phyloP scores from a whole-genome alignment of 257 asterid genomes.

The Lithospermum erythrorhizon region DNA sequence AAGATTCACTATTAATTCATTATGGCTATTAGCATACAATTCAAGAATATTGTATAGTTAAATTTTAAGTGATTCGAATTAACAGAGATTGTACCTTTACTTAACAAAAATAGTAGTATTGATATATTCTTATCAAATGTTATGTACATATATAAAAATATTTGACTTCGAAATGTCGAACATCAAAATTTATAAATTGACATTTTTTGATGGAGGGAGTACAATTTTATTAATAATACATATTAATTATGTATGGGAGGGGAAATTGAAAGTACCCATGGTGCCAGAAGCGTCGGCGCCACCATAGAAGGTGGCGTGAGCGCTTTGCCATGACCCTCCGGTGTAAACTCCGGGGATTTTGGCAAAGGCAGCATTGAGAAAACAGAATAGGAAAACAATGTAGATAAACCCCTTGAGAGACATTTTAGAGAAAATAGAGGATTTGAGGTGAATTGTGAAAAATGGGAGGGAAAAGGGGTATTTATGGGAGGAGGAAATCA shows the following conservation, averaged over 20 bases:
- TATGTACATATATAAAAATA: too few relatives aligned
- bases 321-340: constrained; percentile 53
- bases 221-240: too few relatives aligned
- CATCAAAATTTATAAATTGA: too few relatives aligned
- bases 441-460: constrained; percentile 19
- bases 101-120: too few relatives aligned
- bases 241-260: not conserved
- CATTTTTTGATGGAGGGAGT: too few relatives aligned
- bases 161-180: too few relatives aligned
- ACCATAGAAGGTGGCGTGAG: constrained; percentile 91
- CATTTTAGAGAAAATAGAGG: constrained; percentile 6
- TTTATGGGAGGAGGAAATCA: constrained; percentile 28
- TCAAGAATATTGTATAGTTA: too few relatives aligned
- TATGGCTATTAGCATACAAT: too few relatives aligned
- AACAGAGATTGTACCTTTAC: too few relatives aligned
- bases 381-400: constrained; percentile 34
- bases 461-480: constrained; percentile 34
- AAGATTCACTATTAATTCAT: too few relatives aligned
- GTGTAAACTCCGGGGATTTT: constrained; percentile 54
- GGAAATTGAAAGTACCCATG: constrained; percentile 41
- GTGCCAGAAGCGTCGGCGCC: constrained; percentile 93
- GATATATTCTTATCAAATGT: too few relatives aligned
- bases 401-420: constrained; percentile 13
- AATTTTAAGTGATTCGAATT: too few relatives aligned
- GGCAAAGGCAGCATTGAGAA: constrained; percentile 21